Percentiles rank a stretch among this genome's conserved stretches.
Conservation (phyloP, 2,329 filamentous ascomycete genomes). For the Pyrenophora graminea region DNA sequence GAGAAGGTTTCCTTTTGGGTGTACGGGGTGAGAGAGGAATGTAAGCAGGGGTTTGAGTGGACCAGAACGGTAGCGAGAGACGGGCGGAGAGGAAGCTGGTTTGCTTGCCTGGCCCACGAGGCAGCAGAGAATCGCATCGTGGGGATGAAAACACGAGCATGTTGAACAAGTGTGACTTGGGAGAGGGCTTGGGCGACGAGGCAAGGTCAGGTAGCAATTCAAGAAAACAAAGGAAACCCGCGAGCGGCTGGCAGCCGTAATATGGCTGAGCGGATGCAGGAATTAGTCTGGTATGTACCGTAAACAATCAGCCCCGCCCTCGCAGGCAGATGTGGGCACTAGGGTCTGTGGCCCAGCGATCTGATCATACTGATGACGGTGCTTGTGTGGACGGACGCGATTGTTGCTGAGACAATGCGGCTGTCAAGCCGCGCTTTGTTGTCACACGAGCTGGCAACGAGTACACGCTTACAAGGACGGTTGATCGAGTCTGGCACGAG, state of each 20-base stretch:
- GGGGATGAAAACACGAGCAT: slow-evolving; percentile 33
- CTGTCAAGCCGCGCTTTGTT: slow-evolving; percentile 15
- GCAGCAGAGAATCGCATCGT: slow-evolving; percentile 23
- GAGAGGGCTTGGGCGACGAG: slow-evolving; percentile 3
- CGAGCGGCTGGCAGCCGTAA: slow-evolving; percentile 14
- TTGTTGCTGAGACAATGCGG: slow-evolving; percentile 13
- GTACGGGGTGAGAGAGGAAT: slow-evolving; percentile 23
- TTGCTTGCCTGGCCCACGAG: slow-evolving; percentile 9
- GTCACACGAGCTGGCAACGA: slow-evolving; percentile 8
- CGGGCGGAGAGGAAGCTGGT: slow-evolving; percentile 19
- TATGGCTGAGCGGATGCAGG: slow-evolving; percentile 10
- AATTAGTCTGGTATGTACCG: slow-evolving; percentile 14
- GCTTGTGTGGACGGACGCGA: slow-evolving; percentile 26
- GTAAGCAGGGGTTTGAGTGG: slow-evolving; percentile 15
- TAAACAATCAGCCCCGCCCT: slow-evolving; percentile 20
- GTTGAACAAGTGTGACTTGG: slow-evolving; percentile 21
- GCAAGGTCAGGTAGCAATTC: slow-evolving; percentile 3
- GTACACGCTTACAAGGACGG: slow-evolving; percentile 3
- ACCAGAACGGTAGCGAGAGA: slow-evolving; percentile 22
- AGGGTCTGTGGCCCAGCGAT: slow-evolving; percentile 16
- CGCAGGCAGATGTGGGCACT: slow-evolving; percentile 19
- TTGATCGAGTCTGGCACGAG: neutral
- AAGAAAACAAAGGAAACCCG: slow-evolving; percentile 12
- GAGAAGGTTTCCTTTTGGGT: slow-evolving; percentile 9
- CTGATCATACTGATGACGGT: slow-evolving; percentile 25